Conservation (phyloP, 495 filamentous ascomycete species). For the Chaetomidium leptoderma region DNA sequence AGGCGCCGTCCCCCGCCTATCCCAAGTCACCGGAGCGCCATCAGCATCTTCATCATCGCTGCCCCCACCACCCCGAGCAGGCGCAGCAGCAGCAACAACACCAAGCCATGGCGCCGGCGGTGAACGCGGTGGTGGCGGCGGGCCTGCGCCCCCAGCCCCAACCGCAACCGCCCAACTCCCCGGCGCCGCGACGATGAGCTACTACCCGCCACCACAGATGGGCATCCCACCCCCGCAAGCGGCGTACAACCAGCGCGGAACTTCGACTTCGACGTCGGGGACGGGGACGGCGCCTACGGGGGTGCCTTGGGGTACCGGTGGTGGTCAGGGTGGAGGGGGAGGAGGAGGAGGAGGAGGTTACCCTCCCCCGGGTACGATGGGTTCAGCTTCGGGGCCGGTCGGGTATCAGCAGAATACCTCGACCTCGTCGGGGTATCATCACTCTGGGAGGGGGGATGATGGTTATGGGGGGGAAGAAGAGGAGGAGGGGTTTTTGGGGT, state of each 20-base stretch:
- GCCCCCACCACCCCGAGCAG: constrained; percentile 1
- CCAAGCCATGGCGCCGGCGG: no score
- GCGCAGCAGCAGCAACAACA: not conserved
- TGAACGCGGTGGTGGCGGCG: no score
- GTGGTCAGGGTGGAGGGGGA: not conserved
- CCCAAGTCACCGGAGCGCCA: constrained; percentile 13
- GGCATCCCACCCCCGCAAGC: constrained; percentile 34
- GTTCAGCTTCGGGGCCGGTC: not conserved
- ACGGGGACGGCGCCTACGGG: not conserved
- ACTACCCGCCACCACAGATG: constrained; percentile 44
- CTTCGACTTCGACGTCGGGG: constrained; percentile 21
- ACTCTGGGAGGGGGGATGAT: constrained; percentile 6
- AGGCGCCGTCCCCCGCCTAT: constrained; percentile 36
- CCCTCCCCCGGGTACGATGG: not conserved
- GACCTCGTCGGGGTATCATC: not conserved
- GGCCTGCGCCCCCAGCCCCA: constrained; percentile 9
- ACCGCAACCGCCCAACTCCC: constrained; percentile 50
- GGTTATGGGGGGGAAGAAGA: constrained; percentile 29
- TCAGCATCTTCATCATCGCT: not conserved
- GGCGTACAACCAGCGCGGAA: constrained; percentile 37
- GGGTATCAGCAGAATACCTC: not conserved
- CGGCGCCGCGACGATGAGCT: constrained; percentile 29
- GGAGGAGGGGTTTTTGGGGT: constrained; percentile 48
- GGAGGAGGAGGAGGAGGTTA: no score
- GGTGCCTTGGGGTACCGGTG: not conserved